Evolutionary conservation across 140 eudicot species (phyloP).

Genomic region (Cichorium intybus): DNA sequence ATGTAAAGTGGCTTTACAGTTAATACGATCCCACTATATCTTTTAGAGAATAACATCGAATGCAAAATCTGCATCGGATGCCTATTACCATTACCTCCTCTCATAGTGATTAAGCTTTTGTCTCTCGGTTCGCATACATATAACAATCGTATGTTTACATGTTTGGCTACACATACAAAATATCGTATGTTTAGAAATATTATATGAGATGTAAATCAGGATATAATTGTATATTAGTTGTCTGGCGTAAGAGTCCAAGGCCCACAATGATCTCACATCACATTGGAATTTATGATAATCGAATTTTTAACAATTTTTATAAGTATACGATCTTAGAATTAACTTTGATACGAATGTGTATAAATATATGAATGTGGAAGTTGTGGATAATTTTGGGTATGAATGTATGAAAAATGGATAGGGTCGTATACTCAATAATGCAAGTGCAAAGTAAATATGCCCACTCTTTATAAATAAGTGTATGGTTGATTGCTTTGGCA

Average conservation of each 20-base stretch:
- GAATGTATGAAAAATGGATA: neutral
- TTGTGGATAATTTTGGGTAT: neutral
- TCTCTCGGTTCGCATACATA: neutral
- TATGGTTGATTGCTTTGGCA: slow-evolving; percentile 1
- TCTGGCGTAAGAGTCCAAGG: no score
- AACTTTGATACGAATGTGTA: no score
- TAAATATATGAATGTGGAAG: neutral
- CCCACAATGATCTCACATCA: no score
- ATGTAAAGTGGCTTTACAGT: slow-evolving; percentile 64
- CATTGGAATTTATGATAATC: no score
- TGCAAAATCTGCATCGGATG: slow-evolving; percentile 27
- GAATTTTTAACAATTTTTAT: no score
- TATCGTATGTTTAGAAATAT: no score
- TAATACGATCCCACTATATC: slow-evolving; percentile 36
- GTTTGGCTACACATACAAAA: neutral
- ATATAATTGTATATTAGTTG: no score
- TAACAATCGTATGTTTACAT: neutral
- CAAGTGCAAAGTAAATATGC: slow-evolving; percentile 1
- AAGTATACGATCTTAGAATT: no score
- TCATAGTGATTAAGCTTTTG: slow-evolving; percentile 8
- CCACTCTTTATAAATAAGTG: slow-evolving; percentile 7
- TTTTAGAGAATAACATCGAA: slow-evolving; percentile 48
- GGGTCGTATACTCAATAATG: neutral
- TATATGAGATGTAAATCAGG: no score
- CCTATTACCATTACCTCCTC: slow-evolving; percentile 15